phyloP scores from a whole-genome alignment of 2,329 filamentous ascomycete genomes.

The Microcyclospora pomicola region DNA sequence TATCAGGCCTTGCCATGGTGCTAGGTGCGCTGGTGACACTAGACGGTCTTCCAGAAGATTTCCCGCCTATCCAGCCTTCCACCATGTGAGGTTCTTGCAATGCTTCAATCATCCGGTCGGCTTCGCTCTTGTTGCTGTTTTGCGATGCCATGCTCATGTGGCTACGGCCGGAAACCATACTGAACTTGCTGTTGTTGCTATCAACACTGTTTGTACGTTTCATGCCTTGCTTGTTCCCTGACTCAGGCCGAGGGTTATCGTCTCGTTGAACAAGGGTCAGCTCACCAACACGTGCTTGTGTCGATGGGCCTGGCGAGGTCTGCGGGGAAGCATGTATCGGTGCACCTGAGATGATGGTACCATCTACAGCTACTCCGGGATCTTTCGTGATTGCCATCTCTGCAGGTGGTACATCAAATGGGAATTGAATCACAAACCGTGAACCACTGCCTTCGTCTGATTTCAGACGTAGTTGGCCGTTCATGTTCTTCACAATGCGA shows the following conservation, averaged over 20 bases:
- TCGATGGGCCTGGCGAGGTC: slow-evolving; percentile 1
- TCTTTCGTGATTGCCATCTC: slow-evolving; percentile 7
- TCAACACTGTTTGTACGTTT: slow-evolving; percentile 27
- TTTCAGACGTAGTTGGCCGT: slow-evolving; percentile 71
- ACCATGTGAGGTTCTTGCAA: slow-evolving; percentile 45
- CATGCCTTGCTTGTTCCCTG: slow-evolving; percentile 2
- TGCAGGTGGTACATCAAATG: slow-evolving; percentile 49
- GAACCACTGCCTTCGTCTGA: slow-evolving; percentile 74
- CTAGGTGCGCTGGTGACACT: slow-evolving; percentile 8
- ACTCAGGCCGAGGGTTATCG: neutral
- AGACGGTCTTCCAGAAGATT: too few species aligned
- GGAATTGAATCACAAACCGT: slow-evolving; percentile 65
- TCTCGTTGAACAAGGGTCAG: slow-evolving; percentile 38
- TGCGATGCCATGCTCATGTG: slow-evolving; percentile 15
- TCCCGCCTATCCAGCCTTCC: too few species aligned
- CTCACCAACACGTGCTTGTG: slow-evolving; percentile 16
- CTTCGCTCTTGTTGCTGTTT: slow-evolving; percentile 43
- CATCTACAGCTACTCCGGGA: slow-evolving; percentile 13
- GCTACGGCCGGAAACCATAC: slow-evolving; percentile 29
- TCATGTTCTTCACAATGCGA: slow-evolving; percentile 76
- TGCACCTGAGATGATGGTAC: neutral
- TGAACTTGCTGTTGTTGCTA: slow-evolving; percentile 38
- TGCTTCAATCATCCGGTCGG: slow-evolving; percentile 57
- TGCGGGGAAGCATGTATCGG: too few species aligned
- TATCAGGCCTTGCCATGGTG: slow-evolving; percentile 7